Base-by-base conservation (phyloP, 345 rosid genomes). In the Salix koriyanagi region DNA sequence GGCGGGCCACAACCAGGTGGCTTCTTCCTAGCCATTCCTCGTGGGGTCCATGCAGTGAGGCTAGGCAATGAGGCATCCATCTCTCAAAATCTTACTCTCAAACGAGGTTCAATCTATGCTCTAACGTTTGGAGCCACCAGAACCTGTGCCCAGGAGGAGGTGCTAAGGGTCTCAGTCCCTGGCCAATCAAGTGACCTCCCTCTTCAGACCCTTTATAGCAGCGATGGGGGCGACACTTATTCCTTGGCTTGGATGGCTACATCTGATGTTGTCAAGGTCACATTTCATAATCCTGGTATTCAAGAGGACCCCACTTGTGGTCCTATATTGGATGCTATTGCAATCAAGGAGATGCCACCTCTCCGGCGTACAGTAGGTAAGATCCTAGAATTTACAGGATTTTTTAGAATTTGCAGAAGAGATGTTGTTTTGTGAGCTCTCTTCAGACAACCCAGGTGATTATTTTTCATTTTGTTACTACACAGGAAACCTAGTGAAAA, bases 1-100 rank as follows among this genome's bases (percentile, higher is more conserved):
- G 94, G 93, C 1, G 98, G 98, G 65, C 94, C 96, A 1, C 96
- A 92, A 70, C 97, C 97, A 0, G 92, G 98, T 0, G 95, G 98
- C 6, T 91, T 94, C 81, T 92, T 76, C 80, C 80, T 87, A 0
- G 71, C 89, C 1, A 81, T 94, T 36, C 94, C 98, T 1, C 91
- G 96, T 0, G 98, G 97, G 1, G 78, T 79, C 67, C 97, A 91
- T 7, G 98, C 98, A 0, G 90, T 88, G 41, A 87, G 90, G 81
- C 86, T 94, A 19, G 98, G 98, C 66, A 92, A 91, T 83, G 85
- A 91, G 79, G 98, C 89, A 6, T 88, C 92, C 4, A 80, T 94
- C 79, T 90, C 97, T 54, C 97, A 94, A 60, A 65, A 67, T 2
- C 79, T 94, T 50, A 75, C 44, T 2, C 81, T 88, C 14, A 88